These are phyloP conservation scores for Fusarium sp. DNA, from an alignment of 2,329 filamentous ascomycete species.

Conservation along the genomic window DNA sequence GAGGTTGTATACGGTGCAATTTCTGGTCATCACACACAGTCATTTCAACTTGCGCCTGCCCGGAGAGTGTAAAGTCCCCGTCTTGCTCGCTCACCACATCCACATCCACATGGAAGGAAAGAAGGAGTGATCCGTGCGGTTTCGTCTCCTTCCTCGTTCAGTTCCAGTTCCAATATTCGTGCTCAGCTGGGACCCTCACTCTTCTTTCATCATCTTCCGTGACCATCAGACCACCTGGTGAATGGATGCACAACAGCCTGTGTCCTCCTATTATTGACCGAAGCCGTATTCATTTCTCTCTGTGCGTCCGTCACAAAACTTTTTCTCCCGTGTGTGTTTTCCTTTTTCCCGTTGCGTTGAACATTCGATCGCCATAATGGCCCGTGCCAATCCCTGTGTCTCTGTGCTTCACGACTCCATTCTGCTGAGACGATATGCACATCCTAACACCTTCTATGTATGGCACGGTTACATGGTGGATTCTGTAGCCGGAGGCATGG, in stretches of 20 bases:
- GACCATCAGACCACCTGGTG: background rate
- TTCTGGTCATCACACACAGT: background rate
- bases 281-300: background rate
- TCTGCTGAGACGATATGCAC: conserved; percentile 32
- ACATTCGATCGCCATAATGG: conserved; percentile 29
- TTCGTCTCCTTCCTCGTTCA: conserved; percentile 3
- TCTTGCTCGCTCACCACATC: background rate
- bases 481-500: background rate
- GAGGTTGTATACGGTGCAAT: background rate
- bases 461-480: conserved; percentile 31
- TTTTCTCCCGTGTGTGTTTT: conserved; percentile 20
- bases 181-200: background rate
- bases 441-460: conserved; percentile 12
- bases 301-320: background rate
- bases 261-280: background rate
- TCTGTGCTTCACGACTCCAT: conserved; percentile 20
- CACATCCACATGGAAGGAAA: background rate
- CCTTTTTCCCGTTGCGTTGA: conserved; percentile 21
- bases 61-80: background rate
- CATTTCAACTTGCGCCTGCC: background rate
- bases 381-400: conserved; percentile 15
- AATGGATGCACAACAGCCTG: background rate
- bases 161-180: background rate
- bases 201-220: background rate
- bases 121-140: conserved; percentile 23